Percentiles rank a stretch among this genome's conserved stretches.
These are phyloP conservation scores for Trichoderma sp. DNA, from an alignment of 2,329 filamentous ascomycete genomes.

Conservation along the genomic window DNA sequence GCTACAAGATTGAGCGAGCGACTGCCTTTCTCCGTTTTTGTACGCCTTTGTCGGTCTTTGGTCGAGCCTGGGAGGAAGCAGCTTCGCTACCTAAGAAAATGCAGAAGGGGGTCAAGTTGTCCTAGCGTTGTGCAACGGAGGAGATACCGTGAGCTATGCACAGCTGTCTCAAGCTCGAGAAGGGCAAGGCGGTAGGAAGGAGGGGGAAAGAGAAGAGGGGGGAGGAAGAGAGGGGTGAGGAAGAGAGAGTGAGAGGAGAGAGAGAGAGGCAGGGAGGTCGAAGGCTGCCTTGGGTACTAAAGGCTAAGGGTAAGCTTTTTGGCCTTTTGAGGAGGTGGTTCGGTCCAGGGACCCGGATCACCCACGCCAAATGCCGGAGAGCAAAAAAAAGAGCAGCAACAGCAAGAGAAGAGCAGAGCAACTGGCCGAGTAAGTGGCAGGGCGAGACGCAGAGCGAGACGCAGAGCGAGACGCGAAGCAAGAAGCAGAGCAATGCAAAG, in stretches of 20 bases:
- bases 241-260: neutral
- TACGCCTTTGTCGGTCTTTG: neutral
- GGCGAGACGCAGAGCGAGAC: too few species aligned
- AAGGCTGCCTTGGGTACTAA: conserved; percentile 21
- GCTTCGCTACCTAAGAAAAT: neutral
- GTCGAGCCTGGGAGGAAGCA: conserved; percentile 1
- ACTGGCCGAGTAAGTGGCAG: too few species aligned
- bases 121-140: neutral
- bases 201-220: neutral
- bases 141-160: neutral
- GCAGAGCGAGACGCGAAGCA: too few species aligned
- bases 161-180: neutral
- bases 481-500: too few species aligned
- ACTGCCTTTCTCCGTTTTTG: conserved; percentile 11
- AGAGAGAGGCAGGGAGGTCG: conserved; percentile 18
- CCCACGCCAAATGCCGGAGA: conserved; percentile 26
- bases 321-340: conserved; percentile 14
- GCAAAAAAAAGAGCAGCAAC: neutral
- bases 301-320: conserved; percentile 3
- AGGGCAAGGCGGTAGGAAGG: neutral
- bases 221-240: neutral
- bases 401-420: too few species aligned
- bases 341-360: conserved; percentile 23
- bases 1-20: conserved; percentile 13
- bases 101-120: neutral